These are phyloP conservation scores for Lactarius evosmus DNA, from an alignment of 768 basidiomycete species.

Conservation along the genomic window DNA sequence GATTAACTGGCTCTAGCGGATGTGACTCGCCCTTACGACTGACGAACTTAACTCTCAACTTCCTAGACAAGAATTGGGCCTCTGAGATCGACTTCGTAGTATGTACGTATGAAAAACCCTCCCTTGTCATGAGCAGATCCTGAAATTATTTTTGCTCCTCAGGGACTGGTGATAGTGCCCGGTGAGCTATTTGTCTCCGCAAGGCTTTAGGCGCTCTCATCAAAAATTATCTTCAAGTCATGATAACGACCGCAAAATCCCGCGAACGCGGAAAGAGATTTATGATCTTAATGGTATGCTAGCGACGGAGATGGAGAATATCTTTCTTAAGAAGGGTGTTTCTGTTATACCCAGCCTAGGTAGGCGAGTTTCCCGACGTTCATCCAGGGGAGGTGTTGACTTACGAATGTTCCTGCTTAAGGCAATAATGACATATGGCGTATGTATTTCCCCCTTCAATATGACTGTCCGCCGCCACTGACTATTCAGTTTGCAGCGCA, in stretches of 20 bases:
- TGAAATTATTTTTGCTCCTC: background rate
- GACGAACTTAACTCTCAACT: slow-evolving; percentile 81
- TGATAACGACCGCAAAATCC: slow-evolving; percentile 79
- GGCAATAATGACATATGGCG: slow-evolving; percentile 94
- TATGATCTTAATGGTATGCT: slow-evolving; percentile 67
- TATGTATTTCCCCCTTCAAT: slow-evolving; percentile 39
- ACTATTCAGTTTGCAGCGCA: slow-evolving; percentile 45
- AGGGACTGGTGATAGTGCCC: slow-evolving; percentile 80
- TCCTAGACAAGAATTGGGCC: slow-evolving; percentile 74
- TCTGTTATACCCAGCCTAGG: slow-evolving; percentile 81
- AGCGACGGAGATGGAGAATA: slow-evolving; percentile 63
- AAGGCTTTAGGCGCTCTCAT: slow-evolving; percentile 1
- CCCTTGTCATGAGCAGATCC: background rate
- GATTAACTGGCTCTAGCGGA: slow-evolving; percentile 41
- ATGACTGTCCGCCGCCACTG: slow-evolving; percentile 12
- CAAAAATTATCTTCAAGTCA: slow-evolving; percentile 47
- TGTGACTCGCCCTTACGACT: slow-evolving; percentile 81
- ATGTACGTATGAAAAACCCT: slow-evolving; percentile 45
- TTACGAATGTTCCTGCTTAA: slow-evolving; percentile 31
- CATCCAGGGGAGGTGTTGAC: background rate
- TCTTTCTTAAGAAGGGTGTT: slow-evolving; percentile 68
- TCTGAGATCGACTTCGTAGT: slow-evolving; percentile 88
- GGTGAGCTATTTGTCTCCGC: slow-evolving; percentile 38
- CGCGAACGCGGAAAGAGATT: slow-evolving; percentile 79
- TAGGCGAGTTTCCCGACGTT: slow-evolving; percentile 48